These are phyloP conservation scores for Colletotrichum truncatum DNA, from an alignment of 2,329 filamentous ascomycete genomes.

Conservation along the genomic window DNA sequence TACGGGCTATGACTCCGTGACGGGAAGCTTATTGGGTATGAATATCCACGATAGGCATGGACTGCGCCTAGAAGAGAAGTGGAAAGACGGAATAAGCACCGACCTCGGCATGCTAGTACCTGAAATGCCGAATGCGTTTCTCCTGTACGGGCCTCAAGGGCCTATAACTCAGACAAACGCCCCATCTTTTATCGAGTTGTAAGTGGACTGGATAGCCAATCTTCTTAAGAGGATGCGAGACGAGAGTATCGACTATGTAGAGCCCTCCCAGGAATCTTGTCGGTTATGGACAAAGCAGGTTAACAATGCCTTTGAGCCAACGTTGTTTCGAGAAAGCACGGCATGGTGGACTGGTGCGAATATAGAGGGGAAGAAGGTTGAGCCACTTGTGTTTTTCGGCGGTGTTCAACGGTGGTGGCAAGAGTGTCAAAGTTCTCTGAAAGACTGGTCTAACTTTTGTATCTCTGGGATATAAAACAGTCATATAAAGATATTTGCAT, in stretches of 20 bases:
- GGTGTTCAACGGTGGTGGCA: slow-evolving; percentile 2
- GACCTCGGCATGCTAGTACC: slow-evolving; percentile 35
- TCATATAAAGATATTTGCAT: too few species aligned
- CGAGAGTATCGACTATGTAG: not conserved
- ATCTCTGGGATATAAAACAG: too few species aligned
- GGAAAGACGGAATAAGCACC: slow-evolving; percentile 32
- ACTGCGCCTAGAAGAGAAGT: slow-evolving; percentile 23
- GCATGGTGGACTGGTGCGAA: slow-evolving; percentile 32
- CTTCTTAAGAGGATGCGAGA: slow-evolving; percentile 29
- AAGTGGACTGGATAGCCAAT: slow-evolving; percentile 32
- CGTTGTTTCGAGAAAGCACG: slow-evolving; percentile 7
- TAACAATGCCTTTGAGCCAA: not conserved
- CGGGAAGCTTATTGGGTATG: slow-evolving; percentile 34
- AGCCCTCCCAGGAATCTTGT: slow-evolving; percentile 8
- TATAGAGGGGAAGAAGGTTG: slow-evolving; percentile 23
- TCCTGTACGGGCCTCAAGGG: slow-evolving; percentile 36
- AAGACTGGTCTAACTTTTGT: too few species aligned
- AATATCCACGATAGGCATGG: slow-evolving; percentile 32
- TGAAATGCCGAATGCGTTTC: slow-evolving; percentile 33
- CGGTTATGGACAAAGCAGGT: not conserved
- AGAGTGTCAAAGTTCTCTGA: too few species aligned
- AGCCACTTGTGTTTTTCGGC: slow-evolving; percentile 26
- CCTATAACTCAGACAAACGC: slow-evolving; percentile 32
- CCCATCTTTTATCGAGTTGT: slow-evolving; percentile 34
- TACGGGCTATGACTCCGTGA: slow-evolving; percentile 35